These are phyloP conservation scores for Trichoderma sp. DNA, from an alignment of 2,329 filamentous ascomycete genomes.

Conservation along the genomic window DNA sequence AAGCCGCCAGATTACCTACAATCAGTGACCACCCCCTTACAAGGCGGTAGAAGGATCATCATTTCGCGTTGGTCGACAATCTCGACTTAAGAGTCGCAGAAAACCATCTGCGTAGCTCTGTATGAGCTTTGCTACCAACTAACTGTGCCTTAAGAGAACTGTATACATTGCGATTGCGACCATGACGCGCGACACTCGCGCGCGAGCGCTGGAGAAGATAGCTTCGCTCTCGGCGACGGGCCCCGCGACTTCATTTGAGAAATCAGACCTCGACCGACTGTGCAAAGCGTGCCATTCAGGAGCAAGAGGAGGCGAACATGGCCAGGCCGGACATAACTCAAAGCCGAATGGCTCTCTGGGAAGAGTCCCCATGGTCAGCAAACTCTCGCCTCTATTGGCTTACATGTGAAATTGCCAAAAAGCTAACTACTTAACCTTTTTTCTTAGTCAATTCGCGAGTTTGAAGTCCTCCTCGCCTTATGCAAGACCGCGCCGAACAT, in stretches of 20 bases:
- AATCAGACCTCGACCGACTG: conserved; percentile 61
- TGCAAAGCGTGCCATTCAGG: conserved; percentile 56
- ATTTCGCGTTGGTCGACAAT: conserved; percentile 2
- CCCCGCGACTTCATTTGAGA: conserved; percentile 54
- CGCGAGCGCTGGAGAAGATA: conserved; percentile 63
- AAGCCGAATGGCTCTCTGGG: conserved; percentile 45
- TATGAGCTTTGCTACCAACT: not conserved
- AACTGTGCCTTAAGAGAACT: not conserved
- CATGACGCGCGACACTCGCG: conserved; percentile 58
- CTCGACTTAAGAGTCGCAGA: conserved; percentile 3
- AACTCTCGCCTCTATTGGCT: not conserved
- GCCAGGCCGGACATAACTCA: conserved; percentile 47
- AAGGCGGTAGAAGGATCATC: not conserved
- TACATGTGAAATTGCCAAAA: not conserved
- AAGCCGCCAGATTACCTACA: conserved; percentile 29
- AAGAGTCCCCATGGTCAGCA: conserved; percentile 59
- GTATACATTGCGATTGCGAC: conserved; percentile 8
- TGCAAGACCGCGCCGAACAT: conserved; percentile 85
- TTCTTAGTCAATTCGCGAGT: conserved; percentile 77
- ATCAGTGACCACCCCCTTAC: conserved; percentile 17
- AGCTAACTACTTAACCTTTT: conserved; percentile 21
- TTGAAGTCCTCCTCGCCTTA: conserved; percentile 85
- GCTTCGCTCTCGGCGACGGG: conserved; percentile 59
- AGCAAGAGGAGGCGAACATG: conserved; percentile 41
- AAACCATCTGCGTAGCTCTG: not conserved